Percentiles rank a stretch among this genome's conserved stretches.
phyloP scores from a whole-genome alignment of 2,329 filamentous ascomycete genomes.

The Colletotrichum tanaceti region DNA sequence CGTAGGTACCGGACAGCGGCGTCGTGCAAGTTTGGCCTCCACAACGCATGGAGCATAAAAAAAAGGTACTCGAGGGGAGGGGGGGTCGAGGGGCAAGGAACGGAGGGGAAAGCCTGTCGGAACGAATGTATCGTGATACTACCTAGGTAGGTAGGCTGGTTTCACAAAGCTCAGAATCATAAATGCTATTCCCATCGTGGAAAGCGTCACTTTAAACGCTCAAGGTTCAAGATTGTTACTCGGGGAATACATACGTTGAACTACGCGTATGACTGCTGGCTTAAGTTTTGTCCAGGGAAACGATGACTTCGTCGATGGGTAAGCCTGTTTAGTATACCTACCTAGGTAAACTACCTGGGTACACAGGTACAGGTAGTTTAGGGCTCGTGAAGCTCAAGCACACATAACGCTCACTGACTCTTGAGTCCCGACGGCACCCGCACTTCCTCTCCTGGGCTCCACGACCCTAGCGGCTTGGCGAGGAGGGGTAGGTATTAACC shows the following conservation, averaged over 20 bases:
- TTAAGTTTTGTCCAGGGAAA: no score
- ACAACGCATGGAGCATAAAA: constrained; percentile 7
- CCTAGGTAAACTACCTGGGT: no score
- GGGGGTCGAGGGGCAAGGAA: neutral
- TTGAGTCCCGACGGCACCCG: neutral
- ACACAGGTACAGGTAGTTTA: no score
- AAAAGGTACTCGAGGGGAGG: neutral
- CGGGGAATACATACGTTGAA: no score
- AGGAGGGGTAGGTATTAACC: constrained; percentile 24
- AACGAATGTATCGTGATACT: constrained; percentile 1
- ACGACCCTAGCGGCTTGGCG: constrained; percentile 23
- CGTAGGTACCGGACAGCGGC: neutral
- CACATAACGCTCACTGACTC: constrained; percentile 10
- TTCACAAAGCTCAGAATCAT: constrained; percentile 6
- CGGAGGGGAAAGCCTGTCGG: constrained; percentile 12
- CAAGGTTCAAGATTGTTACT: no score
- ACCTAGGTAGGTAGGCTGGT: no score
- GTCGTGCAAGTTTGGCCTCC: neutral
- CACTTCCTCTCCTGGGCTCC: neutral
- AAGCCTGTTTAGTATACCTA: no score
- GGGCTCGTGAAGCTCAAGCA: no score
- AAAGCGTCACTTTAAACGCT: no score
- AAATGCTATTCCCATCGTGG: no score
- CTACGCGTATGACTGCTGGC: no score
- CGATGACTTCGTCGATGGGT: no score